Base-by-base conservation (phyloP, 805 yeast genomes). In the Kodamaea neixiangensis region DNA sequence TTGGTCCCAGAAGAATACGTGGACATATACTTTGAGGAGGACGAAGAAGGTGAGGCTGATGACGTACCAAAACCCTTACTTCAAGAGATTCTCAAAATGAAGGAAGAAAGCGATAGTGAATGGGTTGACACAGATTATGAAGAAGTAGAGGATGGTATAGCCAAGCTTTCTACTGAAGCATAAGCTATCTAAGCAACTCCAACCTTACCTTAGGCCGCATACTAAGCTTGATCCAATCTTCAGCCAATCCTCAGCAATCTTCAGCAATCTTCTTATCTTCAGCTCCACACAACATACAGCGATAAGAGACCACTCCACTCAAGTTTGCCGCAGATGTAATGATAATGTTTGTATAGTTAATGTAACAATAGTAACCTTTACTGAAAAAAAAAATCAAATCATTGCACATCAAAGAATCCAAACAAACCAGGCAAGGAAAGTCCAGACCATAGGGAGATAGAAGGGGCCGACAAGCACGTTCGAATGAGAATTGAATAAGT, bases 1-100 rank as follows among this genome's bases (percentile, higher is more conserved):
- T 79, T 94, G 47, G 96, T 94, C 5, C 99, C 99, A 1, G 96
- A 92, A 61, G 97, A 89, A 60, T 94, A 92, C 61, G 97, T 94
- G 25, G 86, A 88, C 50, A 65, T 80, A 4, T 41, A 68, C 33
- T 59, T 64, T 37, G 66, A 57, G 14, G 68, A 66, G 13, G 73
- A 63, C 9, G 68, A 61, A 2, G 65, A 58, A 17, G 58, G 49
- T 31, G 31, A 25, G 11, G 31, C 10, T 5, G 31, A 25, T 25
- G 31, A 25, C 7, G 11, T 25, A 10, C 31, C 31, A 25, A 34
- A 34, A 17, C 38, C 38, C 2, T 13, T 14, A 14, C 52, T 31
- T 11, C 33, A 40, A n/a, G 50, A 22, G 46, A 25, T 38, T n/a
- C 44, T 53, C 3, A 44, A 47, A 46, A 48, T 11, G 54, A 45